Percentiles rank a stretch among this genome's conserved stretches.
These are phyloP conservation scores for Kodamaea lidongshanica DNA, from an alignment of 805 yeast species.

Conservation along the genomic window DNA sequence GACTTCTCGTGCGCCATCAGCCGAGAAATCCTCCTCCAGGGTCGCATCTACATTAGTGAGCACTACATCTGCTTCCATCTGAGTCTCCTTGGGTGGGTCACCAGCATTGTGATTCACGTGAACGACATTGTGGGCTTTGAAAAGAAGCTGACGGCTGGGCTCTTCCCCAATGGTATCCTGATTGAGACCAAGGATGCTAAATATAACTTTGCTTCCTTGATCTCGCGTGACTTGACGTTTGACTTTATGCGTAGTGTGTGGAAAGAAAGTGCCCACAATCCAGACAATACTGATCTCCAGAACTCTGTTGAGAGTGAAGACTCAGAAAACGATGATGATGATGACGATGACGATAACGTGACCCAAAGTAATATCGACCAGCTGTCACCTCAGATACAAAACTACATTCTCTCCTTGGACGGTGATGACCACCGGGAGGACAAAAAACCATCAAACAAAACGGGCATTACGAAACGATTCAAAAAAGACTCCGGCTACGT, in stretches of 20 bases:
- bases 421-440: slow-evolving; percentile 20
- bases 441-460: slow-evolving; percentile 15
- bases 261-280: too few species aligned
- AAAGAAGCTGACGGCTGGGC: slow-evolving; percentile 58
- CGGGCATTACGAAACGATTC: slow-evolving; percentile 11
- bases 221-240: slow-evolving; percentile 52
- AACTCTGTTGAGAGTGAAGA: slow-evolving; percentile 3
- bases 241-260: slow-evolving; percentile 54
- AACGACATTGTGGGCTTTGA: slow-evolving; percentile 59
- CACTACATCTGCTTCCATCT: slow-evolving; percentile 57
- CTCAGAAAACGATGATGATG: slow-evolving; percentile 3
- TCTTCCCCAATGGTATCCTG: slow-evolving; percentile 65
- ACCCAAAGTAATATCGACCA: slow-evolving; percentile 8
- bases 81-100: slow-evolving; percentile 62
- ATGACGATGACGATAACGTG: slow-evolving; percentile 22
- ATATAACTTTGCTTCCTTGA: slow-evolving; percentile 59
- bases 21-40: slow-evolving; percentile 62
- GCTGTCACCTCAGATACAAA: slow-evolving; percentile 12
- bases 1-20: slow-evolving; percentile 64
- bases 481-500: slow-evolving; percentile 14
- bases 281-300: background rate
- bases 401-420: slow-evolving; percentile 16
- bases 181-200: slow-evolving; percentile 58
- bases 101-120: slow-evolving; percentile 51
- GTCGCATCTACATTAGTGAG: slow-evolving; percentile 54